These are phyloP conservation scores for Geotrichum klebahnii DNA, from an alignment of 1,139 yeast species.

Conservation along the genomic window DNA sequence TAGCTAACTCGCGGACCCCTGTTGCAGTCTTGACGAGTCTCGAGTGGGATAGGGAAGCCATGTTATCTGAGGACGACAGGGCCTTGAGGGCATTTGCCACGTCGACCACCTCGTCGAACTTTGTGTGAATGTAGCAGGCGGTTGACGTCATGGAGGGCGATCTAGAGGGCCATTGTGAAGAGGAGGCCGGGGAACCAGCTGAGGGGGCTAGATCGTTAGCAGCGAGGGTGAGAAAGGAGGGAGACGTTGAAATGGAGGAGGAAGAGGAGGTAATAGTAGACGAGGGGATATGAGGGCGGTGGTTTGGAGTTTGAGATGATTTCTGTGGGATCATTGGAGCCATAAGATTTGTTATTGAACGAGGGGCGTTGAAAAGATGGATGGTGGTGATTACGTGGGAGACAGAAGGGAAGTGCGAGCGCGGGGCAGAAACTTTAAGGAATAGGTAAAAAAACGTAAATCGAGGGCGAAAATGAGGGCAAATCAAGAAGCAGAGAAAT, in stretches of 20 bases:
- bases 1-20: slow-evolving; percentile 75
- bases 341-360: no score
- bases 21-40: slow-evolving; percentile 66
- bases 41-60: slow-evolving; percentile 26
- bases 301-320: no score
- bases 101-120: slow-evolving; percentile 31
- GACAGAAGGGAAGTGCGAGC: neutral
- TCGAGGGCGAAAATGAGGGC: no score
- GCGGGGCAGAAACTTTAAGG: neutral
- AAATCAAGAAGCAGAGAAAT: neutral
- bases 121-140: slow-evolving; percentile 26
- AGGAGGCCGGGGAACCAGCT: neutral
- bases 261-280: neutral
- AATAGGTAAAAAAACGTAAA: no score
- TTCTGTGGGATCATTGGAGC: no score
- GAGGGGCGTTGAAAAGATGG: no score
- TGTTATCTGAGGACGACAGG: slow-evolving; percentile 25
- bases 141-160: slow-evolving; percentile 14
- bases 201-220: neutral
- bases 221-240: slow-evolving; percentile 2
- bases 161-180: neutral
- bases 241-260: neutral
- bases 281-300: neutral
- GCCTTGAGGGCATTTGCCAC: slow-evolving; percentile 27
- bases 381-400: neutral